phyloP scores from a whole-genome alignment of 2,329 filamentous ascomycete genomes.

The Lachnellula arida region DNA sequence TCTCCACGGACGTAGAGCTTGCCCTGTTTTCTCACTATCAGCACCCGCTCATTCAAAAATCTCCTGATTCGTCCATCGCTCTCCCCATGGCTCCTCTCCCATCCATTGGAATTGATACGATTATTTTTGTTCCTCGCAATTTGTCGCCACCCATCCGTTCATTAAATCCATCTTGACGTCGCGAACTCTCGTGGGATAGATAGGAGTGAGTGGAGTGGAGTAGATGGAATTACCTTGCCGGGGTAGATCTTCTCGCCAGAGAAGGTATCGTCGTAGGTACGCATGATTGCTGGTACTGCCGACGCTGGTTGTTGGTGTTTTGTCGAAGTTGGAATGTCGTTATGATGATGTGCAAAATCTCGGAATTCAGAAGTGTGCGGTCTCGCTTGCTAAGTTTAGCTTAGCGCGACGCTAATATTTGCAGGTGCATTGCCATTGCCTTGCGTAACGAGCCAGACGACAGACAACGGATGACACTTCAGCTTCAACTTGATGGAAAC shows the following conservation, averaged over 20 bases:
- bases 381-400: constrained; percentile 7
- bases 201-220: not conserved
- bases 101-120: no score
- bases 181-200: not conserved
- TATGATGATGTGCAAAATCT: constrained; percentile 4
- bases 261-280: constrained; percentile 69
- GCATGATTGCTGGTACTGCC: constrained; percentile 29
- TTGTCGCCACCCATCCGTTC: constrained; percentile 16
- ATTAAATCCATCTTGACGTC: not conserved
- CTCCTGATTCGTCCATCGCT: not conserved
- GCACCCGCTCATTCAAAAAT: constrained; percentile 15
- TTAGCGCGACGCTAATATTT: not conserved
- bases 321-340: constrained; percentile 20
- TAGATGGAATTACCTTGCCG: constrained; percentile 58
- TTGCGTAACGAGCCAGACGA: no score
- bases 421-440: no score
- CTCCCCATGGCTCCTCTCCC: no score
- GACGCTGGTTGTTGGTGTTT: constrained; percentile 24
- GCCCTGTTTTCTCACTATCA: constrained; percentile 57
- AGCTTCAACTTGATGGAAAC: no score
- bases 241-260: constrained; percentile 75
- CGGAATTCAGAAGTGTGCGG: constrained; percentile 12
- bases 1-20: constrained; percentile 99
- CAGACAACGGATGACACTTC: no score
- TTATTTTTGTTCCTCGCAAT: not conserved